Evolutionary conservation across 176 grass and related monocot species (phyloP).

Genomic region (Metroxylon sagu): DNA sequence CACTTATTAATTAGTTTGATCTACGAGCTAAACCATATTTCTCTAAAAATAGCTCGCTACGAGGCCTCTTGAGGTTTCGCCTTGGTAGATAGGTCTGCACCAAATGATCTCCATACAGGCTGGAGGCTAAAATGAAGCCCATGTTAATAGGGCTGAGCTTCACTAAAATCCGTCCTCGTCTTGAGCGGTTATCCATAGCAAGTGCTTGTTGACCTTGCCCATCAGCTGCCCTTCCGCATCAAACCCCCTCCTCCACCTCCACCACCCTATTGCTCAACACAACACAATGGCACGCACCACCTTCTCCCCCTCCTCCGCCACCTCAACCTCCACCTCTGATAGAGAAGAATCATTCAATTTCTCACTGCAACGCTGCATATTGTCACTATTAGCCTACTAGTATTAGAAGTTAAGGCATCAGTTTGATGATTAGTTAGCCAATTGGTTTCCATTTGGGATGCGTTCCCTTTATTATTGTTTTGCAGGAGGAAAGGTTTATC

Average conservation of each 20-base stretch:
- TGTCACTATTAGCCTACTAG: not conserved
- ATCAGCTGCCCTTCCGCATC: not conserved
- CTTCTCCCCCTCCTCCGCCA: too few relatives aligned
- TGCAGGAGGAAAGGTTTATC: conserved; percentile 6
- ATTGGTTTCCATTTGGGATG: too few relatives aligned
- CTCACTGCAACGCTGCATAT: too few relatives aligned
- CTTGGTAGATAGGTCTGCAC: too few relatives aligned
- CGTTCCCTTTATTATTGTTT: not conserved
- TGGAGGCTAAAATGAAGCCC: not conserved
- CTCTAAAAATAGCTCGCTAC: too few relatives aligned
- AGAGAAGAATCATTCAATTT: too few relatives aligned
- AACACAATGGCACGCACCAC: not conserved
- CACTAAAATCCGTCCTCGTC: conserved; percentile 6
- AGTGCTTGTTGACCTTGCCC: not conserved
- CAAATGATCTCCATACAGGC: too few relatives aligned
- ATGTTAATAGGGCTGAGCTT: not conserved
- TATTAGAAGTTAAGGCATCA: not conserved
- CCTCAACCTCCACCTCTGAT: too few relatives aligned
- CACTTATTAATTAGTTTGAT: too few relatives aligned
- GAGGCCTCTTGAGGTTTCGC: too few relatives aligned
- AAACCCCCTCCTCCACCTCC: not conserved
- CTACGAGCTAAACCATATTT: too few relatives aligned
- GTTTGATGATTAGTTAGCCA: too few relatives aligned
- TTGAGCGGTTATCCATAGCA: not conserved
- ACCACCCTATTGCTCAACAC: not conserved